A percentile compares a stretch with the other conserved stretches of the same genome.
Conservation (phyloP, 2,329 filamentous ascomycete genomes). For the Talaromyces piceae region DNA sequence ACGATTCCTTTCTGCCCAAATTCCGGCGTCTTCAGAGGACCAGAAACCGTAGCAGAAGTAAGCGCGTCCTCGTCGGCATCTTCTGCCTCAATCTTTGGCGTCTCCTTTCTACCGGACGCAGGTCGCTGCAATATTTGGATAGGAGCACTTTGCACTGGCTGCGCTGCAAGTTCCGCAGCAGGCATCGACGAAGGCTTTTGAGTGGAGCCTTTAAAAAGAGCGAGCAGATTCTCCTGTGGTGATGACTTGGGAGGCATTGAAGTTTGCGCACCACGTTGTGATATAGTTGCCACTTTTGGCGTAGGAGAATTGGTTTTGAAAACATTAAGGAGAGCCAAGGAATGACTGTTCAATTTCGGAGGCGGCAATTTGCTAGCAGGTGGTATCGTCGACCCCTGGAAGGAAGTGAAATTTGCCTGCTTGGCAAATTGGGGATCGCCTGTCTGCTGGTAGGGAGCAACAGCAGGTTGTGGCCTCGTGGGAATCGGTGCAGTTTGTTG, state of each 20-base stretch:
- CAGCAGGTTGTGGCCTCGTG: constrained; percentile 19
- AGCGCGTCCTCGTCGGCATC: constrained; percentile 13
- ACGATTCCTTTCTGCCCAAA: constrained; percentile 28
- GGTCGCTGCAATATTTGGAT: constrained; percentile 29
- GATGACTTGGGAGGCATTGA: constrained; percentile 19
- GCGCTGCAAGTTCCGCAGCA: constrained; percentile 41
- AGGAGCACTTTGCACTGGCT: constrained; percentile 29
- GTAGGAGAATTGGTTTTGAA: constrained; percentile 42
- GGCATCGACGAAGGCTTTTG: constrained; percentile 13
- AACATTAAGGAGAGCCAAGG: constrained; percentile 50
- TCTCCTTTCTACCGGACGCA: constrained; percentile 12
- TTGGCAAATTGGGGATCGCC: constrained; percentile 40
- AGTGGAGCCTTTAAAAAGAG: constrained; percentile 24
- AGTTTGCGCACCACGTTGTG: constrained; percentile 13
- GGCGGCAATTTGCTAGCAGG: constrained; percentile 51
- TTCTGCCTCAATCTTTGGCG: constrained; percentile 13
- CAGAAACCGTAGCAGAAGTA: constrained; percentile 33
- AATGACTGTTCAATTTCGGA: constrained; percentile 52
- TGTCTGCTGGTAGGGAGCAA: constrained; percentile 41
- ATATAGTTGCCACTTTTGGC: constrained; percentile 16
- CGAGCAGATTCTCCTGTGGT: constrained; percentile 32
- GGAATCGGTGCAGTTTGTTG: constrained; percentile 9
- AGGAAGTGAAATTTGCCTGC: constrained; percentile 23
- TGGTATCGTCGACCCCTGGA: constrained; percentile 43
- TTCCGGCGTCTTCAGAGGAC: constrained; percentile 33